Conservation (phyloP, 176 grass and related monocot genomes). For the Ananas comosus region DNA sequence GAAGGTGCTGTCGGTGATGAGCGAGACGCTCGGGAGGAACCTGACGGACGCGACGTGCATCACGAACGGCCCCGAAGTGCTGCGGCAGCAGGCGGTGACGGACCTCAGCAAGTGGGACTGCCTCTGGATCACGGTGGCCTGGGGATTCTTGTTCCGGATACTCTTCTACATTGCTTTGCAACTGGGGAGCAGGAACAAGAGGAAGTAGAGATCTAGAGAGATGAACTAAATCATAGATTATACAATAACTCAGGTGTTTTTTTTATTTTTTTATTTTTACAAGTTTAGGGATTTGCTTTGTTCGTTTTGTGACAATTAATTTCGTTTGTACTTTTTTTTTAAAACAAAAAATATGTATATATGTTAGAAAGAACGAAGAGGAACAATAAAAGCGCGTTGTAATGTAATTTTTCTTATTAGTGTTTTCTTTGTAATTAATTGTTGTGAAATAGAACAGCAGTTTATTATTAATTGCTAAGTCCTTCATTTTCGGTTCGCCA, state of each 20-base stretch:
- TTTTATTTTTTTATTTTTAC: too few relatives aligned
- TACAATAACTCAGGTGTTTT: too few relatives aligned
- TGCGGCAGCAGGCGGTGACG: slow-evolving; percentile 44
- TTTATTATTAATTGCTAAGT: too few relatives aligned
- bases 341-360: too few relatives aligned
- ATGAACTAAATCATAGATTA: neutral
- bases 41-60: slow-evolving; percentile 35
- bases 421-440: too few relatives aligned
- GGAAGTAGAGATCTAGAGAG: too few relatives aligned
- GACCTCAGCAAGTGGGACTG: slow-evolving; percentile 73
- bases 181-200: slow-evolving; percentile 64
- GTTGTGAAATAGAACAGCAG: too few relatives aligned
- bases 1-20: slow-evolving; percentile 49
- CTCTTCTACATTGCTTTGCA: slow-evolving; percentile 61
- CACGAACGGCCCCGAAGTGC: slow-evolving; percentile 51
- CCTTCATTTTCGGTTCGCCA: too few relatives aligned
- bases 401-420: neutral
- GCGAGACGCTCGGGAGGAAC: slow-evolving; percentile 16
- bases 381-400: neutral
- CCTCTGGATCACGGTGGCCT: slow-evolving; percentile 45
- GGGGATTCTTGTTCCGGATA: slow-evolving; percentile 47
- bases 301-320: too few relatives aligned
- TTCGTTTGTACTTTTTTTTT: too few relatives aligned
- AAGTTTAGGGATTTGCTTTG: too few relatives aligned
- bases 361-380: neutral